Evolutionary conservation across 208 protist genomes (phyloP), one percentile per base, ranked within the genome.

Genomic region (Trypanosoma lewisi): DNA sequence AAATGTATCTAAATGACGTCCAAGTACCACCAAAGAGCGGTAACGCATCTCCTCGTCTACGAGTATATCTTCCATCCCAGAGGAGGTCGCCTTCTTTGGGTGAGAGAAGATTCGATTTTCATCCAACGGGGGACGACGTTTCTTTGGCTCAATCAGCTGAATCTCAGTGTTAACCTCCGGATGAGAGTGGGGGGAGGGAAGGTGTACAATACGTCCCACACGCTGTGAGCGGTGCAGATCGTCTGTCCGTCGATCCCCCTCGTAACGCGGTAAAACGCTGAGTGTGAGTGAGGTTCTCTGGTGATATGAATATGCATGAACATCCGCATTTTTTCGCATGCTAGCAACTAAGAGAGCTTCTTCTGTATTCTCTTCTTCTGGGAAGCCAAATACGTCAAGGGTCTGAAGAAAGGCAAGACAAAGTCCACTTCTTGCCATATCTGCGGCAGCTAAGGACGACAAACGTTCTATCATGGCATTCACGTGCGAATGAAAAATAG

Each of bases 101-200:
- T 87, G 83, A 7, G 84, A 91, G 45, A 93, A 91, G 50, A 93
- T 91, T 39, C 82, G 80, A 36, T 83, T 89, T 73, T 95, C 89
- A 36, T 95, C 89, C 30, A 95, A 62, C 12, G 67, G 70, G 9
- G 85, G 72, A 33, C 81, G 82, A 17, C 85, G 81, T 55, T 73
- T 75, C 55, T 73, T 77, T 17, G 89, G 89, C 61, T 95, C 89
- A 36, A 75, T 78, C 19, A 95, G 78, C 67, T 92, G 82, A 48
- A 93, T 54, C 12, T 36, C n/a, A 17, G 89, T 92, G 72, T 93
- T 93, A 21, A 95, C 57, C 48, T 93, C 82, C 11, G 75, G 33
- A 42, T 86, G 82, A 0, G 72, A 68, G 70, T 93, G 86, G 0
- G 73, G 65, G 31, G 59, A 55, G 2, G 83, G 80, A 53, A 95